Percentiles rank a stretch among this genome's conserved stretches.
These are phyloP conservation scores for Niveomyces coronatus DNA, from an alignment of 2,329 filamentous ascomycete genomes.

Conservation along the genomic window DNA sequence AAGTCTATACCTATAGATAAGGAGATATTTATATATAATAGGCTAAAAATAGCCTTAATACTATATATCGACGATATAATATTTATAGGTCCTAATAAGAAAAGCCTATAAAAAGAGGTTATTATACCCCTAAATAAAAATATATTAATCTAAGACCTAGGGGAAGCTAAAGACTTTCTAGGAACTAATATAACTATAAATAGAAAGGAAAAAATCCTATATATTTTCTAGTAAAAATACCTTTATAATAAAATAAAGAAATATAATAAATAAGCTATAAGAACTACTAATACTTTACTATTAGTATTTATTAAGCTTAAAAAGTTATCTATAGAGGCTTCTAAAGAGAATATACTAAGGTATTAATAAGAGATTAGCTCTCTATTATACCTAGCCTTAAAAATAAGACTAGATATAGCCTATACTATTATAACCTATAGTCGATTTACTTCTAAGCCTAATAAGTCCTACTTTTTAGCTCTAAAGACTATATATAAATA, in stretches of 20 bases:
- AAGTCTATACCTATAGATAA: no score
- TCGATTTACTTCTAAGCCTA: constrained; percentile 2
- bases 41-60: no score
- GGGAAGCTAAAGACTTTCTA: not conserved
- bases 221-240: not conserved
- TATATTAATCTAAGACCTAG: not conserved
- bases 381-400: constrained; percentile 3
- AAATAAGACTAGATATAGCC: constrained; percentile 2
- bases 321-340: not conserved
- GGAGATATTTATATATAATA: no score
- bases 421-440: not conserved
- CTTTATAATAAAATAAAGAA: not conserved
- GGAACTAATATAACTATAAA: constrained; percentile 2
- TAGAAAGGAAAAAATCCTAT: not conserved
- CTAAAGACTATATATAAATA: constrained; percentile 5
- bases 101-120: no score
- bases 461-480: not conserved
- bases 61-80: no score
- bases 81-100: no score
- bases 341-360: constrained; percentile 1
- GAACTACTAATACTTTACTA: not conserved
- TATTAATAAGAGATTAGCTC: constrained; percentile 4
- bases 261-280: constrained; percentile 7
- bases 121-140: not conserved
- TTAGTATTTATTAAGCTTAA: not conserved